These are phyloP conservation scores for Panicum hallii DNA, from an alignment of 202 grass and related monocot species.

Conservation along the genomic window DNA sequence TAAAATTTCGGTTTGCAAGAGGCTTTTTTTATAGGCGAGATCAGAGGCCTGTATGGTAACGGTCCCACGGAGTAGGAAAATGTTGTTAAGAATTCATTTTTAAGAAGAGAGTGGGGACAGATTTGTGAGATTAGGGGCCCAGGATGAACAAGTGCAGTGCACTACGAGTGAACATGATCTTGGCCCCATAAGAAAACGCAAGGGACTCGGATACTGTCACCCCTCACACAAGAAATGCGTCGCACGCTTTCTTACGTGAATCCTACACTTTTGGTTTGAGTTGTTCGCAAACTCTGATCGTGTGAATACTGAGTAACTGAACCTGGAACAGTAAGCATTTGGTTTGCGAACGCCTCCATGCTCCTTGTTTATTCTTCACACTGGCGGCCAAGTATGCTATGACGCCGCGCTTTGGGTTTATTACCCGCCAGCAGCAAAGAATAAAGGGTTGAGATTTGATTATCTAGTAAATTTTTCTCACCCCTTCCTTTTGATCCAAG, in stretches of 20 bases:
- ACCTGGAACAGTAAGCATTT: not conserved
- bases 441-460: not conserved
- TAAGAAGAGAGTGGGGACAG: slow-evolving; percentile 18
- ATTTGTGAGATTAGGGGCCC: not conserved
- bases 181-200: slow-evolving; percentile 1
- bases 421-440: slow-evolving; percentile 18
- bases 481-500: slow-evolving; percentile 28
- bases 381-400: not conserved
- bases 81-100: slow-evolving; percentile 23
- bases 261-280: not conserved
- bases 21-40: slow-evolving; percentile 35
- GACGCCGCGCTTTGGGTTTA: slow-evolving; percentile 25
- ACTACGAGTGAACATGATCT: slow-evolving; percentile 6
- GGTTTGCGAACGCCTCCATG: not conserved
- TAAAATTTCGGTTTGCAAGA: not conserved
- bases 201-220: not conserved
- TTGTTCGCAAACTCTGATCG: not conserved
- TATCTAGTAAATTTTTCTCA: not conserved
- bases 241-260: not conserved
- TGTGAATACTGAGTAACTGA: not conserved
- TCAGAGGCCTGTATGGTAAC: not conserved
- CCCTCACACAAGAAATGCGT: not conserved
- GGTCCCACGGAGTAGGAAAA: slow-evolving; percentile 2
- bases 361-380: slow-evolving; percentile 28
- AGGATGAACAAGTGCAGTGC: not conserved